phyloP scores from a whole-genome alignment of 2,329 filamentous ascomycete genomes.

The Sporothrix variecibatus region DNA sequence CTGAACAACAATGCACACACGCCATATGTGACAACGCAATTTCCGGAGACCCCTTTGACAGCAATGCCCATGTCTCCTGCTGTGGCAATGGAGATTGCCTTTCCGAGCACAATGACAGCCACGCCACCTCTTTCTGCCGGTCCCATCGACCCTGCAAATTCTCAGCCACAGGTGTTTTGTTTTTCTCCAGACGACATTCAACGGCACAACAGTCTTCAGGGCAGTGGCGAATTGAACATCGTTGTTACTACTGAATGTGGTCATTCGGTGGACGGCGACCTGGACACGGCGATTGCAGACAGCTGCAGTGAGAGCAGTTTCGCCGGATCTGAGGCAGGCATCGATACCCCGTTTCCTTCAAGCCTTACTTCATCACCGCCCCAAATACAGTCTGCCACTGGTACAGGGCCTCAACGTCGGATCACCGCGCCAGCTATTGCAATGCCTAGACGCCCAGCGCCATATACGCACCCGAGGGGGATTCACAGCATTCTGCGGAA shows the following conservation, averaged over 20 bases:
- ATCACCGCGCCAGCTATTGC: slow-evolving; percentile 41
- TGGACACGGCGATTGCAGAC: neutral
- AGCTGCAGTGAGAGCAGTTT: slow-evolving; percentile 20
- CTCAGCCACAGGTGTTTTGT: slow-evolving; percentile 46
- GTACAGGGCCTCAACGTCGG: slow-evolving; percentile 38
- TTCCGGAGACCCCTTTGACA: slow-evolving; percentile 56
- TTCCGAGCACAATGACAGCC: slow-evolving; percentile 60
- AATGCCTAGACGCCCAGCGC: slow-evolving; percentile 40
- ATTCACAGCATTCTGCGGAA: slow-evolving; percentile 68
- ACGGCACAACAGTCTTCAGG: neutral
- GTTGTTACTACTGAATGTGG: neutral
- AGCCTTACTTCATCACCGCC: slow-evolving; percentile 19
- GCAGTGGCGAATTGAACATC: neutral
- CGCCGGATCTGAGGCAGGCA: neutral
- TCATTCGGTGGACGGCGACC: neutral
- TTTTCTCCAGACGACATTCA: slow-evolving; percentile 40
- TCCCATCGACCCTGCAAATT: slow-evolving; percentile 44
- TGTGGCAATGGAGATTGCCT: slow-evolving; percentile 47
- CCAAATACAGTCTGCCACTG: slow-evolving; percentile 14
- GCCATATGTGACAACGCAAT: slow-evolving; percentile 48
- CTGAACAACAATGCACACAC: slow-evolving; percentile 43
- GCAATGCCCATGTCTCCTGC: slow-evolving; percentile 54
- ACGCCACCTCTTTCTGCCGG: slow-evolving; percentile 61
- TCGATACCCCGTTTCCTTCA: neutral
- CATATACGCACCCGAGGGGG: slow-evolving; percentile 60